Evolutionary conservation across 2,329 filamentous ascomycete species (phyloP).

Genomic region (Penicillium sp.): DNA sequence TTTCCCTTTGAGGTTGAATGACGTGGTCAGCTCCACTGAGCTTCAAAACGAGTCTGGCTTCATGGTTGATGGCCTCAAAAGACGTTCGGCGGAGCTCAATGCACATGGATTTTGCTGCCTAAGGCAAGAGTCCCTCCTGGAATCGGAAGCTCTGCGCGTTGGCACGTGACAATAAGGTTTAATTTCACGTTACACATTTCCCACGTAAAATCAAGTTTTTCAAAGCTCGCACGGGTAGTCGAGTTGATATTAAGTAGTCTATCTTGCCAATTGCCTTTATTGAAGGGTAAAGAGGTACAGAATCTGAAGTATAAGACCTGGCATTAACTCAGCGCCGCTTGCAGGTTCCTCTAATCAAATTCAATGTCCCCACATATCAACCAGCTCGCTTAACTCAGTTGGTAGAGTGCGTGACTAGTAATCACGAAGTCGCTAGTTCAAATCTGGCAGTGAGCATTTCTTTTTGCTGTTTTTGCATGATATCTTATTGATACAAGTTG

Average conservation of each 20-base stretch:
- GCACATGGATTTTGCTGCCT: slow-evolving; percentile 20
- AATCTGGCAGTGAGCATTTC: slow-evolving; percentile 11
- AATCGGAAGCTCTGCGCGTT: background rate
- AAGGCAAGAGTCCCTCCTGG: slow-evolving; percentile 26
- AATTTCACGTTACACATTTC: background rate
- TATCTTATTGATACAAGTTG: no score
- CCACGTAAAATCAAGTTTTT: background rate
- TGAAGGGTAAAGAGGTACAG: background rate
- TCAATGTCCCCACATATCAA: background rate
- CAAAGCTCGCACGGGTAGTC: background rate
- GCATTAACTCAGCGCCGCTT: no score
- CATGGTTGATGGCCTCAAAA: slow-evolving; percentile 15
- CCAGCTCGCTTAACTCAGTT: slow-evolving; percentile 10
- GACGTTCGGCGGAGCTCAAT: slow-evolving; percentile 20
- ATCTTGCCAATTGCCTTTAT: background rate
- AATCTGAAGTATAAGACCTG: background rate
- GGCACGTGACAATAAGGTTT: background rate
- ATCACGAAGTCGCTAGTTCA: slow-evolving; percentile 11
- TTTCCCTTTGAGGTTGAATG: background rate
- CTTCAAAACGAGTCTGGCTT: slow-evolving; percentile 9
- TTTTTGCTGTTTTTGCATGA: background rate
- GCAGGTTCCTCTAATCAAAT: background rate
- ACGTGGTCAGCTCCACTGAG: slow-evolving; percentile 4
- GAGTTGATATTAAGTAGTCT: no score
- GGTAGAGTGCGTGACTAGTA: slow-evolving; percentile 11